These are phyloP conservation scores for Lasiodiplodia sp. DNA, from an alignment of 2,329 filamentous ascomycete genomes.

Conservation along the genomic window DNA sequence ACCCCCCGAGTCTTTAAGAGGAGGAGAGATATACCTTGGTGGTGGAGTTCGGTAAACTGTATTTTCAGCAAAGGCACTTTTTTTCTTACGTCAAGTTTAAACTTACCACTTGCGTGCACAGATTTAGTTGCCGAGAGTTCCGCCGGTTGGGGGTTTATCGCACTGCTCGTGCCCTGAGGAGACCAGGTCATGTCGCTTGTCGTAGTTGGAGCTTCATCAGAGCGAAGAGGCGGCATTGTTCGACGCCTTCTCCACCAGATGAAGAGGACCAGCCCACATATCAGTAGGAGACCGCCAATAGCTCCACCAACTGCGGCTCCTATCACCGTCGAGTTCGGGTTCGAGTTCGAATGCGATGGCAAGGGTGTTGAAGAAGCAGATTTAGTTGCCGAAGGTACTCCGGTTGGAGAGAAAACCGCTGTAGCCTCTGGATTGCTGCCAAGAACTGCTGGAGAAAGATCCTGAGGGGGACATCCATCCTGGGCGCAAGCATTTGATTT, in stretches of 20 bases:
- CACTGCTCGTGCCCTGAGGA: neutral
- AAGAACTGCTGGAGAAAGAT: neutral
- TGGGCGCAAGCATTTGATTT: slow-evolving; percentile 28
- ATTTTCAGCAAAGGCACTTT: neutral
- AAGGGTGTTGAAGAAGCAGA: neutral
- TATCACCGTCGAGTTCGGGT: neutral
- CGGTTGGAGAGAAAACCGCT: neutral
- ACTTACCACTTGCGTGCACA: neutral
- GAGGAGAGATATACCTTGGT: neutral
- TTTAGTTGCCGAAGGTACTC: neutral
- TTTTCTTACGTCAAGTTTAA: neutral
- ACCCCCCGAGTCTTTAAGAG: neutral
- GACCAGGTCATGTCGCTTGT: neutral
- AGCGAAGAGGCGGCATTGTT: neutral
- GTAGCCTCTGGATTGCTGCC: neutral
- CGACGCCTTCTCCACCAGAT: neutral
- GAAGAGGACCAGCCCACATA: neutral
- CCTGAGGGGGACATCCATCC: neutral
- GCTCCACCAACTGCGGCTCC: neutral
- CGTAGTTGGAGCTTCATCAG: neutral
- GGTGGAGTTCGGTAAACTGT: neutral
- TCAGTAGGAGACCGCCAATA: neutral
- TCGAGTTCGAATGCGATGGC: neutral
- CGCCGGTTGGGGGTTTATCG: neutral
- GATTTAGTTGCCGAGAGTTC: neutral